Evolutionary conservation across 805 yeast species (phyloP).

Genomic region (Sugiyamaella floridensis): DNA sequence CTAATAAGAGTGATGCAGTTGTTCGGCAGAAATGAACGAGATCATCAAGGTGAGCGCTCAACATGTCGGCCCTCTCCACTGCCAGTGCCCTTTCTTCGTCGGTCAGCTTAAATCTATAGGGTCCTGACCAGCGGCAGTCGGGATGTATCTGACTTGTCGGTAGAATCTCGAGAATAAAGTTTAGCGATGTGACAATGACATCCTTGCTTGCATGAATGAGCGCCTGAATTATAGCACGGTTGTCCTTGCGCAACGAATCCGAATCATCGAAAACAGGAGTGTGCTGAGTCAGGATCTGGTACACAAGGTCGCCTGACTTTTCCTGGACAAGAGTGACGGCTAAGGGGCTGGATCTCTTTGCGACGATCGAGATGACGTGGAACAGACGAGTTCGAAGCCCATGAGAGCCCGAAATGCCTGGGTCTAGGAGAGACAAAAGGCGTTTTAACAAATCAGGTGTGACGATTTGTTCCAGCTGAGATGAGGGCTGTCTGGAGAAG

Average conservation of each 20-base stretch:
- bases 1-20: conserved; percentile 41
- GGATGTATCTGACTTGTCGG: conserved; percentile 35
- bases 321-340: conserved; percentile 38
- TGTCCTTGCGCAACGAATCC: conserved; percentile 22
- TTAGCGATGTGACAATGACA: conserved; percentile 47
- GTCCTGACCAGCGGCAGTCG: conserved; percentile 12
- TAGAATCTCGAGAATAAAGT: conserved; percentile 49
- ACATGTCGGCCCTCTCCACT: conserved; percentile 15
- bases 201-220: conserved; percentile 69
- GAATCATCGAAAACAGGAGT: conserved; percentile 28
- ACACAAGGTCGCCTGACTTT: conserved; percentile 42
- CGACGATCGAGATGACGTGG: conserved; percentile 34
- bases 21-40: conserved; percentile 19
- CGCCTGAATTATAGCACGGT: conserved; percentile 51
- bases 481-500: conserved; percentile 40
- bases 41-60: conserved; percentile 22
- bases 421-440: conserved; percentile 17
- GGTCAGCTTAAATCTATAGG: conserved; percentile 19
- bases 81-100: conserved; percentile 9
- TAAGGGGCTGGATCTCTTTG: conserved; percentile 37
- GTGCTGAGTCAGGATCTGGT: conserved; percentile 45
- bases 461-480: conserved; percentile 39
- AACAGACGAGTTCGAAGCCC: conserved; percentile 7
- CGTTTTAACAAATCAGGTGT: conserved; percentile 15
- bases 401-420: conserved; percentile 10